These are phyloP conservation scores for Apostasia ramifera DNA, from an alignment of 106 monocot genomes.

Conservation along the genomic window DNA sequence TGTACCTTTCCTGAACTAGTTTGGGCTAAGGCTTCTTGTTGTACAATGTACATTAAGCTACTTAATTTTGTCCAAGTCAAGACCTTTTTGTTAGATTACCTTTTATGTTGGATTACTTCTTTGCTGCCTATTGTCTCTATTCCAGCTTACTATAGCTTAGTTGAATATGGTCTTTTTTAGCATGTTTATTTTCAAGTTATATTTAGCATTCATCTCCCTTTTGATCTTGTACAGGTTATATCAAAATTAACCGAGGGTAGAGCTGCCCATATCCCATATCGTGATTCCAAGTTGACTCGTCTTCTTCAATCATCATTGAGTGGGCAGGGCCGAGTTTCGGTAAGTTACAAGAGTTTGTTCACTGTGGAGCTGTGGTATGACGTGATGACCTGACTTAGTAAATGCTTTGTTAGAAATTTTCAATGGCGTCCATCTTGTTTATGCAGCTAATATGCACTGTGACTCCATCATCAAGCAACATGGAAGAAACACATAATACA, in stretches of 20 bases:
- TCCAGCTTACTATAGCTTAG: too few relatives aligned
- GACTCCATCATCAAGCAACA: constrained; percentile 89
- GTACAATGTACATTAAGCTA: too few relatives aligned
- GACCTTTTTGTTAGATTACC: too few relatives aligned
- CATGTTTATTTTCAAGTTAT: too few relatives aligned
- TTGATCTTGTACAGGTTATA: constrained; percentile 56
- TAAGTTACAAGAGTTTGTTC: constrained; percentile 23
- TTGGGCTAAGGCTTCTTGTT: too few relatives aligned
- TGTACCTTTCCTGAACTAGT: too few relatives aligned
- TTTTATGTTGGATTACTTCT: too few relatives aligned
- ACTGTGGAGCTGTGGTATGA: background rate
- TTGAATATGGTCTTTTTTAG: too few relatives aligned
- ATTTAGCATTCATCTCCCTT: background rate
- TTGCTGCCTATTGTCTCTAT: too few relatives aligned
- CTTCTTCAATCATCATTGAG: constrained; percentile 91
- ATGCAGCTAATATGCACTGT: constrained; percentile 82
- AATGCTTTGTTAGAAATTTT: background rate
- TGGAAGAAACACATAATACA: constrained; percentile 94
- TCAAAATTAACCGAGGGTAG: constrained; percentile 81
- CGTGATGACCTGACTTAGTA: background rate
- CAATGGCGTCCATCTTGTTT: background rate
- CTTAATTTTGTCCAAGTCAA: too few relatives aligned
- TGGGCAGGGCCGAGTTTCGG: constrained; percentile 93
- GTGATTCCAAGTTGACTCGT: constrained; percentile 88
- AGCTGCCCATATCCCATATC: constrained; percentile 74